These are phyloP conservation scores for Thalassia testudinum DNA, from an alignment of 116 monocot species.

Conservation along the genomic window DNA sequence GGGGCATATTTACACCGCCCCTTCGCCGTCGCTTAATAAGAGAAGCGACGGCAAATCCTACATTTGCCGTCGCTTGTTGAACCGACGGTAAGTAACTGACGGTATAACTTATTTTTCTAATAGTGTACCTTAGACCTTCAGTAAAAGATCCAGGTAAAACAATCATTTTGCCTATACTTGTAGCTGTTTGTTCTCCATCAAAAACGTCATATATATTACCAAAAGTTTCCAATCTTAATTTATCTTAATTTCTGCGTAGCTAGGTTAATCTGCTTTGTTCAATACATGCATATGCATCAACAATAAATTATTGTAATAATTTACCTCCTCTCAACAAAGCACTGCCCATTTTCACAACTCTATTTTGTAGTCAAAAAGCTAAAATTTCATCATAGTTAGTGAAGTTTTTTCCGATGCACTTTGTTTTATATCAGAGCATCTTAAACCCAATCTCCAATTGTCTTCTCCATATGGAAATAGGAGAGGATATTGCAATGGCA, in stretches of 20 bases:
- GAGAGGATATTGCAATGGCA: conserved; percentile 4
- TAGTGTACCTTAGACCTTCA: conserved; percentile 11
- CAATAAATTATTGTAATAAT: conserved; percentile 1
- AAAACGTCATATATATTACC: not conserved
- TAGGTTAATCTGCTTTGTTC: not conserved
- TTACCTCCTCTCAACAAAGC: not conserved
- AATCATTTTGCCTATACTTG: not conserved
- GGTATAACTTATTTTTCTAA: no score
- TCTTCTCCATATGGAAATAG: conserved; percentile 4
- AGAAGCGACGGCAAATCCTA: no score
- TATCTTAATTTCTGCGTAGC: not conserved
- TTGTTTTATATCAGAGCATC: not conserved
- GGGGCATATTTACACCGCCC: no score
- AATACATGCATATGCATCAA: not conserved
- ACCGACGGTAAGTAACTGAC: no score
- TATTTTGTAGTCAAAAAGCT: not conserved
- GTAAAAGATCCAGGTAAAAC: conserved; percentile 4
- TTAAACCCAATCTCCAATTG: not conserved
- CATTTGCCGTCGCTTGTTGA: no score
- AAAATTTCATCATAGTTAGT: not conserved
- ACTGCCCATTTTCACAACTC: not conserved
- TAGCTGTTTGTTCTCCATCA: not conserved
- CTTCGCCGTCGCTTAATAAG: no score
- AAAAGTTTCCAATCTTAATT: not conserved
- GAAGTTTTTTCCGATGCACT: no score